Conservation (phyloP, 768 basidiomycete genomes). For the Gloeophyllum trabeum region DNA sequence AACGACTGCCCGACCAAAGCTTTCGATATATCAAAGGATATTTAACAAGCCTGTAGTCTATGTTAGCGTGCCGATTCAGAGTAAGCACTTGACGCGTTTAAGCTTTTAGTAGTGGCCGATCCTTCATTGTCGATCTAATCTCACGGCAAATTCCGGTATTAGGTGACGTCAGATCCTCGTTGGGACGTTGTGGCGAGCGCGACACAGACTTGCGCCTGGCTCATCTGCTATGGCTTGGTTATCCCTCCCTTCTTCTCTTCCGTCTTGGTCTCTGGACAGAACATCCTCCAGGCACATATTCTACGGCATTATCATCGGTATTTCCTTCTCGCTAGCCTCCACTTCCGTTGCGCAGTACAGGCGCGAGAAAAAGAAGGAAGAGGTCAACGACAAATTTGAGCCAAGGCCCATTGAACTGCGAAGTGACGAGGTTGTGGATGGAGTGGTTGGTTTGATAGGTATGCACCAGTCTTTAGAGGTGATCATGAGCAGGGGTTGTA, state of each 20-base stretch:
- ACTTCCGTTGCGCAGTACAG: constrained; percentile 48
- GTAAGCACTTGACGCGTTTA: too few species aligned
- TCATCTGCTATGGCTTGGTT: not conserved
- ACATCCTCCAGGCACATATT: constrained; percentile 17
- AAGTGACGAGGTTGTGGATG: constrained; percentile 69
- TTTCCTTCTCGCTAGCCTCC: constrained; percentile 65
- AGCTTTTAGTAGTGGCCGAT: too few species aligned
- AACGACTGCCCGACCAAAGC: too few species aligned
- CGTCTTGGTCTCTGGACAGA: not conserved
- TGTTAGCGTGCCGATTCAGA: too few species aligned
- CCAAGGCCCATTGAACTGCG: constrained; percentile 58
- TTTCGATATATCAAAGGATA: too few species aligned
- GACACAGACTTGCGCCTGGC: constrained; percentile 1
- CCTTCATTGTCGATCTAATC: too few species aligned
- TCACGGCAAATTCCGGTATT: too few species aligned
- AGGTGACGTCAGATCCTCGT: too few species aligned
- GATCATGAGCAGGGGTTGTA: not conserved
- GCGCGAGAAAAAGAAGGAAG: constrained; percentile 27
- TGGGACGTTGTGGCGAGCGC: too few species aligned
- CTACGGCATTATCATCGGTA: constrained; percentile 57
- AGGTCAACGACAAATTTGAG: constrained; percentile 19
- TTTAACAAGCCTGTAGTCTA: too few species aligned
- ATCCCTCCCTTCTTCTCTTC: not conserved
- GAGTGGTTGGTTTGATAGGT: constrained; percentile 85
- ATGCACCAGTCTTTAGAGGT: constrained; percentile 10